phyloP scores from a whole-genome alignment of 192 early-diverging fungal species.

The Gonapodya prolifera region DNA sequence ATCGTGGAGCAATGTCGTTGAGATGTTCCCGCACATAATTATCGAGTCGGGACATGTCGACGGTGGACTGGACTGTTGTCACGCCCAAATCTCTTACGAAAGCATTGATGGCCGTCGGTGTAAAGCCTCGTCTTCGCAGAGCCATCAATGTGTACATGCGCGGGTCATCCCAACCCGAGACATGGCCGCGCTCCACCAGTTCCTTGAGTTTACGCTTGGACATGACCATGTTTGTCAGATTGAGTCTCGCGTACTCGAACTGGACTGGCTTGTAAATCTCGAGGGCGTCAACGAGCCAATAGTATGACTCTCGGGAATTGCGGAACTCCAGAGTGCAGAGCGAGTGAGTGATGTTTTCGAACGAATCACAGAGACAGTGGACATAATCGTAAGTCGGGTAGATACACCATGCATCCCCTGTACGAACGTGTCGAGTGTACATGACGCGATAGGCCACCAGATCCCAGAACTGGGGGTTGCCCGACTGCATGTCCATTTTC shows the following conservation, averaged over 20 bases:
- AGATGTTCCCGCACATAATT: slow-evolving; percentile 90
- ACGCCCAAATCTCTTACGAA: slow-evolving; percentile 94
- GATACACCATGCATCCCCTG: slow-evolving; percentile 89
- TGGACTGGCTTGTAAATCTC: slow-evolving; percentile 99
- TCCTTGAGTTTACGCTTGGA: slow-evolving; percentile 96
- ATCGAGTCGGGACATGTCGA: slow-evolving; percentile 80
- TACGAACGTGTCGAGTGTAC: slow-evolving; percentile 83
- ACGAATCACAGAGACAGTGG: slow-evolving; percentile 96
- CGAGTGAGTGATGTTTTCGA: slow-evolving; percentile 99
- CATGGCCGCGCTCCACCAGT: slow-evolving; percentile 66
- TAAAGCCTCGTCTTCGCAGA: slow-evolving; percentile 91
- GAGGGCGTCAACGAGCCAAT: slow-evolving; percentile 97
- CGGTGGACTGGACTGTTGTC: slow-evolving; percentile 65
- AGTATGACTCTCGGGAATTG: slow-evolving; percentile 89
- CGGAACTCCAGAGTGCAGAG: slow-evolving; percentile 96
- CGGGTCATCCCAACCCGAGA: slow-evolving; percentile 92
- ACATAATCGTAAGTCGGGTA: slow-evolving; percentile 99
- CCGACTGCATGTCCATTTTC: slow-evolving; percentile 99
- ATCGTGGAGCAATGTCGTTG: slow-evolving; percentile 79
- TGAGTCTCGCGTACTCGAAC: slow-evolving; percentile 97
- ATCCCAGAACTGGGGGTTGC: slow-evolving; percentile 99
- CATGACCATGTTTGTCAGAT: slow-evolving; percentile 84
- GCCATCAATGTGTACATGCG: slow-evolving; percentile 91
- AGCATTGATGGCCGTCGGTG: slow-evolving; percentile 92
- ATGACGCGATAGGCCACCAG: slow-evolving; percentile 93